A percentile compares a stretch with the other conserved stretches of the same genome.
phyloP scores from a whole-genome alignment of 768 basidiomycete genomes.

The Collybia nuda region DNA sequence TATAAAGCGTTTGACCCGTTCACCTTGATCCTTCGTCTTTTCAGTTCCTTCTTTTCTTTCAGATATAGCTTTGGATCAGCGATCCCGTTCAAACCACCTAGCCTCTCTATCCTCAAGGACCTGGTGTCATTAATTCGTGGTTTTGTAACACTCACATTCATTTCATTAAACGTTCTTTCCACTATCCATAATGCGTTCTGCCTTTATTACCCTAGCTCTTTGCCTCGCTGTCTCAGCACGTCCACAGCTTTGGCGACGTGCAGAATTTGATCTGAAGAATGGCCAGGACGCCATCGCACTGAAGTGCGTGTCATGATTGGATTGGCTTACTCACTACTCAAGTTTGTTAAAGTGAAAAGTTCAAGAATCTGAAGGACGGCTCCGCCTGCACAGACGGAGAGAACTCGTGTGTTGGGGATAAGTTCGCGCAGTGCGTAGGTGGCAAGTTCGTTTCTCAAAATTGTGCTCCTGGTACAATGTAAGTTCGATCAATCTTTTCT shows the following conservation, averaged over 20 bases:
- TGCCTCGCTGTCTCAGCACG: conserved; percentile 31
- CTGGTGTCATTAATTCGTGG: too few relatives aligned
- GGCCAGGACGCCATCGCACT: conserved; percentile 39
- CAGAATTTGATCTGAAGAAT: conserved; percentile 32
- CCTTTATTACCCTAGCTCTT: conserved; percentile 34
- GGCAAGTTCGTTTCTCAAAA: conserved; percentile 39
- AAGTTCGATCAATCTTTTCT: conserved; percentile 10
- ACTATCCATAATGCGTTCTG: conserved; percentile 35
- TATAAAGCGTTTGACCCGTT: too few relatives aligned
- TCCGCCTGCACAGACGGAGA: conserved; percentile 37
- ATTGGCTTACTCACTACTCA: not conserved
- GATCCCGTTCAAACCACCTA: conserved; percentile 16
- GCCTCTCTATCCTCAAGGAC: not conserved
- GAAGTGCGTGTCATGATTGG: conserved; percentile 30
- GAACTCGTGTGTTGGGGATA: conserved; percentile 45
- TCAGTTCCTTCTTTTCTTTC: too few relatives aligned
- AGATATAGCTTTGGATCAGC: conserved; percentile 2
- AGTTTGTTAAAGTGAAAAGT: conserved; percentile 25
- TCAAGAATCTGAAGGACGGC: conserved; percentile 28
- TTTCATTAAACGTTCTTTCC: conserved; percentile 4
- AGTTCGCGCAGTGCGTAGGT: conserved; percentile 57
- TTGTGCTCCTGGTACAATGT: conserved; percentile 37
- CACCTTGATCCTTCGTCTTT: too few relatives aligned
- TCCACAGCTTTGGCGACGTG: conserved; percentile 33
- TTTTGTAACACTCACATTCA: conserved; percentile 1